Evolutionary conservation across 2,329 filamentous ascomycete genomes (phyloP), one percentile per base, ranked within the genome.

Genomic region (Calycina marina): DNA sequence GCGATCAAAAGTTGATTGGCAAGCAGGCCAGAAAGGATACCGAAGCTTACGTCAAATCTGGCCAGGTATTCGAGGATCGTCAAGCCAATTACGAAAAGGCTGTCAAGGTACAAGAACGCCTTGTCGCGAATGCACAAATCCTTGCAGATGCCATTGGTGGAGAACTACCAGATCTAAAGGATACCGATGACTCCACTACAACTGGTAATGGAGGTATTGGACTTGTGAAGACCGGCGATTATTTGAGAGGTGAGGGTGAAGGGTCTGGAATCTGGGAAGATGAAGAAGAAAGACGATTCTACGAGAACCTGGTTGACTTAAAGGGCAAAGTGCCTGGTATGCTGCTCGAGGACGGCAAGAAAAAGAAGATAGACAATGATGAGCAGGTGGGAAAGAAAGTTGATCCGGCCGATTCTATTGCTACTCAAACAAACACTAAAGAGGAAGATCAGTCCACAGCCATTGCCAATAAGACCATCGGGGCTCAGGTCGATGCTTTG

Each of bases 231-330:
- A 80, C 86, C 8, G 83, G 84, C 1, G 88, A 96, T 46, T 96
- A 94, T 49, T 64, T 96, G 24, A 79, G 84, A 22, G 86, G 85
- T 9, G 82, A 92, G 53, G 79, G 77, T 14, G 88, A 96, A 37
- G 86, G 85, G 13, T 72, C 86, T 14, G 90, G 90, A 0, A 96
- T 98, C 40, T 98, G 90, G 90, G 86, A 94, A 59, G 90, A 98
- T 47, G 90, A 98, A 51, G 90, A 98, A 34, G 88, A 98, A 57
- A 76, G 90, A 38, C 81, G 90, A 39, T 98, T 98, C 55, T 98
- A 98, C 58, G 90, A 98, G 61, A 96, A 94, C 42, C 58, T 98
- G 8, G 80, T 93, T 9, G 90, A 98, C 51, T 62, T 98, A 11
- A 93, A 92, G 52, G 90, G 92, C 45, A 92, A 93, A 46, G 90